Evolutionary conservation across 1,139 yeast species (phyloP).

Genomic region (Lodderomyces pseudojiufengensis): DNA sequence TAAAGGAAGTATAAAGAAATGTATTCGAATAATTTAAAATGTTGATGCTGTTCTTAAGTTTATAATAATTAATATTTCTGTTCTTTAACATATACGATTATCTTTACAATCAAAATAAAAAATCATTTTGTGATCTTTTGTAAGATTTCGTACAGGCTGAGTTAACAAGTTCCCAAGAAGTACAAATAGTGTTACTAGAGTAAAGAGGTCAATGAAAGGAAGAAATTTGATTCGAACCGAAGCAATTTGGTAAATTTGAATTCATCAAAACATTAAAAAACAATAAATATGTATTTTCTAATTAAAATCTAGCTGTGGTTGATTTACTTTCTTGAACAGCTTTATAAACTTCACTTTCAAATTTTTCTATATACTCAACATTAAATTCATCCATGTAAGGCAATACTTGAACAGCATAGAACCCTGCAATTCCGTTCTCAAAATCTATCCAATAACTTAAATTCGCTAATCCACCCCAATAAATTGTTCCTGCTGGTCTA

Average conservation of each 20-base stretch:
- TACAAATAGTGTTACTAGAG: no score
- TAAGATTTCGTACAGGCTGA: no score
- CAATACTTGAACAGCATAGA: conserved; percentile 38
- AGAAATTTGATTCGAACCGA: no score
- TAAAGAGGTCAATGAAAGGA: no score
- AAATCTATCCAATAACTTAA: conserved; percentile 46
- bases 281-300: no score
- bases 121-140: no score
- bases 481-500: conserved; percentile 35
- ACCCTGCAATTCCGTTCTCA: conserved; percentile 39
- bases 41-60: neutral
- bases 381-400: conserved; percentile 24
- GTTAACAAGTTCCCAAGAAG: no score
- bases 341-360: conserved; percentile 19
- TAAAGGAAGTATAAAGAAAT: no score
- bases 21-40: neutral
- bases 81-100: neutral
- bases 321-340: conserved; percentile 11
- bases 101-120: no score
- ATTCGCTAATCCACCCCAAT: conserved; percentile 48
- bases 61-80: neutral
- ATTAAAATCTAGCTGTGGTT: conserved; percentile 7
- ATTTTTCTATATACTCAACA: conserved; percentile 15
- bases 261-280: no score
- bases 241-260: no score